Percentiles rank a stretch among this genome's conserved stretches.
Conservation (phyloP, 768 basidiomycete species). For the Agaricus bisporus region DNA sequence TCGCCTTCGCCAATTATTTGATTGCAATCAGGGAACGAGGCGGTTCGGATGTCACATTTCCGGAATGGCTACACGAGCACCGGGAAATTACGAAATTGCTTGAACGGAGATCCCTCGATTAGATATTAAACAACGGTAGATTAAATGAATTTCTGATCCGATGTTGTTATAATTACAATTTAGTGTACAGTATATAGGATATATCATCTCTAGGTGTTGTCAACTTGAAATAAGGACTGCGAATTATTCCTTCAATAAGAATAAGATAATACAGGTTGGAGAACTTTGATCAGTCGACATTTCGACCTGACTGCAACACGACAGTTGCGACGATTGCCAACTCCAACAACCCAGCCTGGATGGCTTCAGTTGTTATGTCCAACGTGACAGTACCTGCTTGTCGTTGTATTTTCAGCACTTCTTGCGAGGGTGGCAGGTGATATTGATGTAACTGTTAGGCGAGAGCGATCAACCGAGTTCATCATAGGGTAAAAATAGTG, state of each 20-base stretch:
- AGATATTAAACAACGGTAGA: not conserved
- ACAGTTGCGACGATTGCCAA: conserved; percentile 36
- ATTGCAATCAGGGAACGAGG: conserved; percentile 54
- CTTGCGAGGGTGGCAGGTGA: conserved; percentile 19
- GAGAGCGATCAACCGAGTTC: not conserved
- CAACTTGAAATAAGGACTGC: too few species aligned
- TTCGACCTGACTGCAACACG: conserved; percentile 39
- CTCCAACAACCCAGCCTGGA: conserved; percentile 41
- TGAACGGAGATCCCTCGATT: conserved; percentile 65
- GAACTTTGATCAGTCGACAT: conserved; percentile 29
- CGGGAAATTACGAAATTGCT: conserved; percentile 79
- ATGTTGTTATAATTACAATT: not conserved
- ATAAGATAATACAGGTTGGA: not conserved
- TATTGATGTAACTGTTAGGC: conserved; percentile 29
- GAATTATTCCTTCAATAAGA: not conserved
- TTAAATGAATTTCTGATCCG: not conserved
- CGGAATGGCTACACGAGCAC: conserved; percentile 76
- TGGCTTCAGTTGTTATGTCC: conserved; percentile 40
- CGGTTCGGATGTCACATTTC: conserved; percentile 49
- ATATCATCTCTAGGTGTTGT: too few species aligned
- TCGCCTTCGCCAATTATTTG: conserved; percentile 93
- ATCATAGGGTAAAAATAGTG: not conserved
- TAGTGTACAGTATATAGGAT: not conserved
- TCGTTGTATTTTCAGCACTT: conserved; percentile 32
- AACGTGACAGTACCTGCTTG: conserved; percentile 27